Percentiles rank a stretch among this genome's conserved stretches.
Conservation (phyloP, 2,329 filamentous ascomycete genomes). For the Aspergillus fijiensis region DNA sequence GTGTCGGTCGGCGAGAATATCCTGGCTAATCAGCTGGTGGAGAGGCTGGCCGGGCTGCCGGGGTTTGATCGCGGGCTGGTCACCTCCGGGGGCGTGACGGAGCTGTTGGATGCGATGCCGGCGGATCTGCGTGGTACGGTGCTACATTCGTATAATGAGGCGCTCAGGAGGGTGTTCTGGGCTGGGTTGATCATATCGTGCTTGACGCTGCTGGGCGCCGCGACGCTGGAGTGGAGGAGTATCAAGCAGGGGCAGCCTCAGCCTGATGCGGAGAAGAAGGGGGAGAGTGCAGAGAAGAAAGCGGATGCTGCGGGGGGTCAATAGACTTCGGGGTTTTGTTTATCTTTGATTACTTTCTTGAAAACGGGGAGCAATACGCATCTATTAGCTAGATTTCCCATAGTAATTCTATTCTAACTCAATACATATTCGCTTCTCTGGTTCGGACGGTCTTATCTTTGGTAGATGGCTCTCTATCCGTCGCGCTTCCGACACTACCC, state of each 20-base stretch:
- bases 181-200: conserved; percentile 16
- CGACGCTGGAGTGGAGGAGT: conserved; percentile 20
- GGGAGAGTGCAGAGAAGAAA: background rate
- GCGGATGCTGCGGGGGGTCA: background rate
- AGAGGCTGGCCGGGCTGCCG: background rate
- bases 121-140: background rate
- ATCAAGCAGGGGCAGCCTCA: conserved; percentile 7
- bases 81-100: background rate
- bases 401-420: too few relatives aligned
- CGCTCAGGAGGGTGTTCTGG: conserved; percentile 9
- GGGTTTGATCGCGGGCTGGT: background rate
- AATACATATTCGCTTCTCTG: too few relatives aligned
- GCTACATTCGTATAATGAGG: conserved; percentile 4
- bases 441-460: too few relatives aligned
- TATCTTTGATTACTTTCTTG: too few relatives aligned
- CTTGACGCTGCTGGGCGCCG: conserved; percentile 14
- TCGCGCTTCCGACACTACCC: too few relatives aligned
- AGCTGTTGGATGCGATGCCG: background rate
- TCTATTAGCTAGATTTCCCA: too few relatives aligned
- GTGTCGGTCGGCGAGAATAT: conserved; percentile 43
- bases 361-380: too few relatives aligned
- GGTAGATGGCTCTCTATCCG: too few relatives aligned
- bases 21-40: background rate
- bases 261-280: background rate
- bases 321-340: background rate